Percentiles rank a stretch among this genome's conserved stretches.
phyloP scores from a whole-genome alignment of 2,329 filamentous ascomycete genomes.

The Penicillium thymicola region DNA sequence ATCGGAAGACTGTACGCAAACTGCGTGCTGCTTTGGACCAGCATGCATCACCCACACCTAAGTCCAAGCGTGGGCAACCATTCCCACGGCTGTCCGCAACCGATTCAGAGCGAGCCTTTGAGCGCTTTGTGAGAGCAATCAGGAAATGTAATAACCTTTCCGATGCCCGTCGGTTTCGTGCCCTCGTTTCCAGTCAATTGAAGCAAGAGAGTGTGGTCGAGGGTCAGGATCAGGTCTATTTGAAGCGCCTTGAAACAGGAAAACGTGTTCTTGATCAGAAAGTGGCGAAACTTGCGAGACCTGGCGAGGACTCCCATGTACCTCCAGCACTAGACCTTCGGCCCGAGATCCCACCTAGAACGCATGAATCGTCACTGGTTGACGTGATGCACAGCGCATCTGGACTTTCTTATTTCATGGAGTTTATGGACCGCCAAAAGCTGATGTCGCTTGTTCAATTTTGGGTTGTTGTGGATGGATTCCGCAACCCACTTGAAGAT shows the following conservation, averaged over 20 bases:
- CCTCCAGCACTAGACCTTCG: conserved; percentile 30
- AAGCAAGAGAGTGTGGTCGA: conserved; percentile 78
- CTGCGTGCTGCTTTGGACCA: conserved; percentile 88
- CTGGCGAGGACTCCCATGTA: conserved; percentile 49
- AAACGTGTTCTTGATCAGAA: conserved; percentile 86
- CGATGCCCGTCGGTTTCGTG: conserved; percentile 87
- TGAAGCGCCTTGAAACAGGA: conserved; percentile 86
- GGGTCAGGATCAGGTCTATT: conserved; percentile 77
- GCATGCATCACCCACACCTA: conserved; percentile 79
- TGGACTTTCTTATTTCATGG: conserved; percentile 97
- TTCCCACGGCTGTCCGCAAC: conserved; percentile 77
- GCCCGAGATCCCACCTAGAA: conserved; percentile 51
- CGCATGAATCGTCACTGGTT: conserved; percentile 72
- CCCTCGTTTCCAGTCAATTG: conserved; percentile 86
- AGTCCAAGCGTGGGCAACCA: conserved; percentile 59
- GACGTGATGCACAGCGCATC: conserved; percentile 88
- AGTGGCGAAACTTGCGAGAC: conserved; percentile 73
- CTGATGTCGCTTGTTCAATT: conserved; percentile 92
- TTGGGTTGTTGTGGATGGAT: conserved; percentile 96
- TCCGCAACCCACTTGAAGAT: conserved; percentile 89
- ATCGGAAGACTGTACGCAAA: conserved; percentile 90
- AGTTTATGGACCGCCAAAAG: conserved; percentile 92
- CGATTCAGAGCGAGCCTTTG: conserved; percentile 89
- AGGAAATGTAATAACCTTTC: conserved; percentile 86
- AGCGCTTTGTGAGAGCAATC: conserved; percentile 88